Percentiles rank a stretch among this genome's conserved stretches.
Conservation (phyloP, 139 green algal genomes). For the Closterium sp. region DNA sequence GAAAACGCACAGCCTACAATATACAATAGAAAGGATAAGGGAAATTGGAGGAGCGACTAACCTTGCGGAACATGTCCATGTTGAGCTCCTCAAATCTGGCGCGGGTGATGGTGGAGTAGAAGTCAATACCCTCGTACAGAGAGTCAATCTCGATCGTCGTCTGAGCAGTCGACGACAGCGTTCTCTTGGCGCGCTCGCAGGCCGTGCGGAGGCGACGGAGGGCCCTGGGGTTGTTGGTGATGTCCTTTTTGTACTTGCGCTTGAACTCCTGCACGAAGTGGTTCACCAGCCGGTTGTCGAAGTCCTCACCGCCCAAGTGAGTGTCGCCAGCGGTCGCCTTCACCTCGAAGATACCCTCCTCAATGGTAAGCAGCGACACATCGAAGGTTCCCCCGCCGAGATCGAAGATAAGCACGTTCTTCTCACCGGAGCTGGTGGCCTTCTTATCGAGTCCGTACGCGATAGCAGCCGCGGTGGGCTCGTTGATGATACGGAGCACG, state of each 20-base stretch:
- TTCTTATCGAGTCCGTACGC: conserved; percentile 77
- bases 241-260: conserved; percentile 97
- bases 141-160: conserved; percentile 96
- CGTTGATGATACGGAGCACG: conserved; percentile 65
- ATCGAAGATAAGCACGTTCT: conserved; percentile 83
- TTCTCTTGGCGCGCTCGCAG: conserved; percentile 92
- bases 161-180: conserved; percentile 80
- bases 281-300: conserved; percentile 91
- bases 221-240: conserved; percentile 78
- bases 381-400: conserved; percentile 95
- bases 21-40: not conserved
- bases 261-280: conserved; percentile 97
- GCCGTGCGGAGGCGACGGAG: conserved; percentile 80
- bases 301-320: conserved; percentile 96
- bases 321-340: conserved; percentile 96
- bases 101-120: conserved; percentile 78
- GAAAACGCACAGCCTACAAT: not conserved
- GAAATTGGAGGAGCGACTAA: conserved; percentile 25
- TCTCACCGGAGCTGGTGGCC: conserved; percentile 34
- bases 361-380: conserved; percentile 95
- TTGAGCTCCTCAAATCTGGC: conserved; percentile 35
- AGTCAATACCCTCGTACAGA: conserved; percentile 96
- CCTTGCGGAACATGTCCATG: conserved; percentile 97
- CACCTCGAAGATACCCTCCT: conserved; percentile 98
- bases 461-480: conserved; percentile 89